A percentile compares a stretch with the other conserved stretches of the same genome.
phyloP scores from a whole-genome alignment of 495 filamentous ascomycete genomes.

The Lasiosphaeris hirsuta region DNA sequence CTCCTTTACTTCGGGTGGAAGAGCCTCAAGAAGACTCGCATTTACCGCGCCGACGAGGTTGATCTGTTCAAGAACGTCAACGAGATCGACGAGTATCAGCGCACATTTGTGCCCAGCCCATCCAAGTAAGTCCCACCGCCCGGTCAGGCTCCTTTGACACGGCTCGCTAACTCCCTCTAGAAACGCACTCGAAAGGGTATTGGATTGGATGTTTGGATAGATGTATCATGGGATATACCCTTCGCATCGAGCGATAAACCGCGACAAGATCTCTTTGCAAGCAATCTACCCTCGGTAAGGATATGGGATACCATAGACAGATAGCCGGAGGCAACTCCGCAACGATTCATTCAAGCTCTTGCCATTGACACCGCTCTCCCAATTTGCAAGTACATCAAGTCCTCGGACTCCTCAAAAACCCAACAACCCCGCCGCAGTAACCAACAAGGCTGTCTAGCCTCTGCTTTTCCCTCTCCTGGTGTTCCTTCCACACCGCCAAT shows the following conservation, averaged over 20 bases:
- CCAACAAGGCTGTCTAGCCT: constrained; percentile 75
- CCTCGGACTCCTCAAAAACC: constrained; percentile 71
- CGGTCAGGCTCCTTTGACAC: neutral
- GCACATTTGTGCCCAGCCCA: constrained; percentile 55
- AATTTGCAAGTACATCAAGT: constrained; percentile 25
- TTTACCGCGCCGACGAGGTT: constrained; percentile 55
- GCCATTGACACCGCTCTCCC: too few species aligned
- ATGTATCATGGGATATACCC: neutral
- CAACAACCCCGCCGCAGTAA: constrained; percentile 84
- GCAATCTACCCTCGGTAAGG: too few species aligned
- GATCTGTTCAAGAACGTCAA: constrained; percentile 62
- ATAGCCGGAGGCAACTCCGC: too few species aligned
- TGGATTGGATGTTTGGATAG: constrained; percentile 31
- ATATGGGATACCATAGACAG: too few species aligned
- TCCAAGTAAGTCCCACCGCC: constrained; percentile 50
- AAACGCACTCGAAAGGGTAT: constrained; percentile 22
- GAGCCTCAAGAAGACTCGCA: constrained; percentile 58
- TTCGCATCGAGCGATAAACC: too few species aligned
- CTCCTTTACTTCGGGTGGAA: constrained; percentile 71
- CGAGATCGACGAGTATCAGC: constrained; percentile 71
- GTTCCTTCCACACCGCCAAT: constrained; percentile 61
- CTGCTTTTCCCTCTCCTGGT: constrained; percentile 63
- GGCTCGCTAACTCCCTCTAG: constrained; percentile 12
- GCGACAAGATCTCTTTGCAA: too few species aligned
- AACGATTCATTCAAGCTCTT: too few species aligned